Percentiles rank a stretch among this genome's conserved stretches.
These are phyloP conservation scores for Globisporangium apiculatum DNA, from an alignment of 352 stramenopile genomes.

Conservation along the genomic window DNA sequence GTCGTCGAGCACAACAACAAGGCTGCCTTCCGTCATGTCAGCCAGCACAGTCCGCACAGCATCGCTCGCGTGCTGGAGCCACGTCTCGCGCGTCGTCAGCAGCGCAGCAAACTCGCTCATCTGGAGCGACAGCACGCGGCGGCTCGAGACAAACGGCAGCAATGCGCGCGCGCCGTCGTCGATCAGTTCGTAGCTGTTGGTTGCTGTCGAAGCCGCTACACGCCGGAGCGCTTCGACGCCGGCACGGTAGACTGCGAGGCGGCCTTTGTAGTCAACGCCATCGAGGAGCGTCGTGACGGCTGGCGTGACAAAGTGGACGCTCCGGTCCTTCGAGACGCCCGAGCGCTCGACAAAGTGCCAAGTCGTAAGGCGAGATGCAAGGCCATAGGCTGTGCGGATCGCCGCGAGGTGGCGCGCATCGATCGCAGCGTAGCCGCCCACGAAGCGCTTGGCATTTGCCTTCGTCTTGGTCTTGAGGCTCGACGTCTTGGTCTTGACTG, in stretches of 20 bases:
- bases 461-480: slow-evolving; percentile 21
- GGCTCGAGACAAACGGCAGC: slow-evolving; percentile 32
- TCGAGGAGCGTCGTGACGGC: slow-evolving; percentile 39
- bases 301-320: slow-evolving; percentile 58
- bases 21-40: slow-evolving; percentile 48
- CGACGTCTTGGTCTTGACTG: slow-evolving; percentile 31
- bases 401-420: slow-evolving; percentile 26
- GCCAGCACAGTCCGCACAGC: slow-evolving; percentile 36
- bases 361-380: slow-evolving; percentile 19
- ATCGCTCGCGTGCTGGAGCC: slow-evolving; percentile 68
- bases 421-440: slow-evolving; percentile 43
- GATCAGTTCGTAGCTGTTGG: slow-evolving; percentile 37
- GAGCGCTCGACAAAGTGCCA: slow-evolving; percentile 49
- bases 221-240: slow-evolving; percentile 44
- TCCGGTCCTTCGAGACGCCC: slow-evolving; percentile 60
- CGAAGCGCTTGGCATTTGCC: slow-evolving; percentile 39
- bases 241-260: slow-evolving; percentile 55
- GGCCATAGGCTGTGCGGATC: slow-evolving; percentile 37
- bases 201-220: background rate
- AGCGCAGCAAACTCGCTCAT: slow-evolving; percentile 63
- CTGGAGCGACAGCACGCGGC: slow-evolving; percentile 44
- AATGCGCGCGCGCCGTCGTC: slow-evolving; percentile 61
- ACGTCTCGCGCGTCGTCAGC: slow-evolving; percentile 60
- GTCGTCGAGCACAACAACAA: slow-evolving; percentile 69
- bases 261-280: slow-evolving; percentile 22